phyloP scores from a whole-genome alignment of 345 rosid genomes.

The Eutrema heterophyllum region DNA sequence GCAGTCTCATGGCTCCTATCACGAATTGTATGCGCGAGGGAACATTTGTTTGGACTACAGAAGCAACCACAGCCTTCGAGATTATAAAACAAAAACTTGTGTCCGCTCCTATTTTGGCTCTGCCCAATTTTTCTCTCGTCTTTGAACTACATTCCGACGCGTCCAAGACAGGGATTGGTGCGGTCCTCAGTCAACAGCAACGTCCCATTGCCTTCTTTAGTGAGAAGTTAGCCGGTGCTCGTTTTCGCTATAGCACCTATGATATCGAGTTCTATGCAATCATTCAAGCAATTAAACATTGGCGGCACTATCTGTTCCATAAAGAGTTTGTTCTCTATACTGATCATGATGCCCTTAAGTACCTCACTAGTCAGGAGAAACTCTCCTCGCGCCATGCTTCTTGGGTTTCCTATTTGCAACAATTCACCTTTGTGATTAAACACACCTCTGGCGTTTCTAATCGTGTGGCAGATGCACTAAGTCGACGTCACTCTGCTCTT shows the following conservation, averaged over 20 bases:
- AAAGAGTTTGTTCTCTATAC: too few species aligned
- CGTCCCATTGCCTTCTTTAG: neutral
- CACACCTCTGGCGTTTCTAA: neutral
- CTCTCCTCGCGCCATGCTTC: neutral
- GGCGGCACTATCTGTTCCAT: neutral
- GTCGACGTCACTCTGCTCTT: neutral
- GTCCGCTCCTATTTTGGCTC: neutral
- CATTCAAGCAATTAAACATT: neutral
- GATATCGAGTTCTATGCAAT: neutral
- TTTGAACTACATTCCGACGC: neutral
- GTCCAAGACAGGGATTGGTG: neutral
- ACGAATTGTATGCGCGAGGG: neutral
- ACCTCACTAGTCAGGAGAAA: neutral
- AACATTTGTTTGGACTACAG: accelerated
- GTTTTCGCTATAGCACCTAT: neutral
- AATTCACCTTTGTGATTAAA: neutral
- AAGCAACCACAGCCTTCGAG: neutral
- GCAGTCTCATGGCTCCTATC: neutral
- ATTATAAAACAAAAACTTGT: neutral
- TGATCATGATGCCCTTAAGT: neutral
- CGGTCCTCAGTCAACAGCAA: neutral
- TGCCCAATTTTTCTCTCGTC: neutral
- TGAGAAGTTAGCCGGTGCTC: neutral
- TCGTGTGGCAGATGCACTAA: neutral
- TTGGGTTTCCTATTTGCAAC: neutral